Evolutionary conservation across 306 rosid species (phyloP), one percentile per base, ranked within the genome.

Genomic region (Chamaecrista fasciculata): DNA sequence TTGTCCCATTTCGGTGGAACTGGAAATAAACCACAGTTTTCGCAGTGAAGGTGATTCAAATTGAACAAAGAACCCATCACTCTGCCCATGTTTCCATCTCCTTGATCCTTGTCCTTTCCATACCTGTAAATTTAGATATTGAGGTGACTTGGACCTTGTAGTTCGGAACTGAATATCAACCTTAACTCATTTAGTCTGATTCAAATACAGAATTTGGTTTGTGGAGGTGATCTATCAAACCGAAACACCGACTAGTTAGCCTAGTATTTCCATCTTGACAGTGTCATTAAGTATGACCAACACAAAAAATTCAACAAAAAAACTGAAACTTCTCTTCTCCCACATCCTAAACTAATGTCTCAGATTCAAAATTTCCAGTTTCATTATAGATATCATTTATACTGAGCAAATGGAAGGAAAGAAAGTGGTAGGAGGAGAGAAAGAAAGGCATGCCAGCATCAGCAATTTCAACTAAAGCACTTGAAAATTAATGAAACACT

Each of bases 21-120:
- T 85, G 37, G 99, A 78, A 73, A 95, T 79, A 75, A 95, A 95
- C 96, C 96, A 91, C 66, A 95, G 79, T 83, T 87, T 89, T 66
- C 99, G 84, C 52, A 82, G 16, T 42, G 83, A 78, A 60, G 96
- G 82, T 23, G 93, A 74, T 87, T 95, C 99, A 64, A 95, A 87
- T 71, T 95, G 99, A 77, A 86, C 78, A 76, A 95, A 95, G 82
- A 95, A 85, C 59, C 99, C 99, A 80, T 95, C 99, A 20, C 69
- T 84, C 43, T 89, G 96, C 25, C 93, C 99, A 68, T 95, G 88
- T 78, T 55, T 95, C 99, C 99, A 95, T 77, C 91, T 91, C 72
- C 97, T 85, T 67, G 91, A 82, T 70, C 99, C 99, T 80, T 91
- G 97, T 37, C 99, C 99, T 79, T 91, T 95, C 99, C 99, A 95